Conservation (phyloP, 768 basidiomycete species). For the Rhizopogon vinicolor region DNA sequence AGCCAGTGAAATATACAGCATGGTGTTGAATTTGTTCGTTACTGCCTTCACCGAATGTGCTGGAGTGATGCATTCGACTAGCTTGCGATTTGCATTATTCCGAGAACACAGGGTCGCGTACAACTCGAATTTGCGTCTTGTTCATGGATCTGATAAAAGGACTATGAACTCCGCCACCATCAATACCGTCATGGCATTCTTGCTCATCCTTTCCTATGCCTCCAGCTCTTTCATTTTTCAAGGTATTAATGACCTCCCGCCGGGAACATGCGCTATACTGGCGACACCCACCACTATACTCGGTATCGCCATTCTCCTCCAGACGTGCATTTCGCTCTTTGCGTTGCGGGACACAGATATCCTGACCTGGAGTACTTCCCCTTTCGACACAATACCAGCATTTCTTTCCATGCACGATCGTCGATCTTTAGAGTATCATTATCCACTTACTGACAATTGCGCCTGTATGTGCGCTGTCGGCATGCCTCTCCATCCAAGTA, state of each 20-base stretch:
- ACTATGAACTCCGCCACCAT: neutral
- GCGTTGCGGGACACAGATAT: neutral
- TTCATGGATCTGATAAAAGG: neutral
- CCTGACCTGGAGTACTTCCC: slow-evolving; percentile 8
- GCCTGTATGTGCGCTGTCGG: neutral
- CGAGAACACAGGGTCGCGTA: neutral
- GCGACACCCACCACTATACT: slow-evolving; percentile 1
- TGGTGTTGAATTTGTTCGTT: too few relatives aligned
- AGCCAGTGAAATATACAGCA: too few relatives aligned
- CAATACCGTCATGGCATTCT: neutral
- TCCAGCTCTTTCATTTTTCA: neutral
- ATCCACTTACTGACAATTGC: neutral
- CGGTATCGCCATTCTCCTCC: neutral
- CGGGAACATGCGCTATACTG: neutral
- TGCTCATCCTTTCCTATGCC: neutral
- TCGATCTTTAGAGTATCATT: neutral
- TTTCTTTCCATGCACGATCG: neutral
- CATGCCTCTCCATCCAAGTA: neutral
- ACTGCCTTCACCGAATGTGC: too few relatives aligned
- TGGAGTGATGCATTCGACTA: too few relatives aligned
- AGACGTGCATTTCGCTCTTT: slow-evolving; percentile 1
- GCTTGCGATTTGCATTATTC: too few relatives aligned
- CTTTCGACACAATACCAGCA: slow-evolving; percentile 1
- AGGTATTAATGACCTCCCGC: neutral
- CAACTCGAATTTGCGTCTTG: neutral